A percentile compares a stretch with the other conserved stretches of the same genome.
phyloP scores from a whole-genome alignment of 2,329 filamentous ascomycete genomes.

The Paecilomyces niveus region DNA sequence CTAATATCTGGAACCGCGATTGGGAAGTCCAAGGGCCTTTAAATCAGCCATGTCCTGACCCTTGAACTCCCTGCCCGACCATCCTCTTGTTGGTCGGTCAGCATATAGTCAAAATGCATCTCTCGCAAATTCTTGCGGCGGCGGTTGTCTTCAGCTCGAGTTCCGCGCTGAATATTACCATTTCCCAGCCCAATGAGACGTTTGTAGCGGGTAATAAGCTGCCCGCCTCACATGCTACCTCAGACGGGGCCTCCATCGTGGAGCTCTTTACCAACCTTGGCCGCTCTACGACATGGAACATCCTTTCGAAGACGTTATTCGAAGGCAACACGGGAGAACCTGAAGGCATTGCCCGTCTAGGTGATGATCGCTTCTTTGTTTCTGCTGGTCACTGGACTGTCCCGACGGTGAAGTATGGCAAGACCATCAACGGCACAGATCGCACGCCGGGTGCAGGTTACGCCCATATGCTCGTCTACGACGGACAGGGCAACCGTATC shows the following conservation, averaged over 20 bases:
- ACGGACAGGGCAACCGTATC: constrained; percentile 34
- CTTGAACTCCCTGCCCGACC: neutral
- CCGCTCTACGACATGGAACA: constrained; percentile 38
- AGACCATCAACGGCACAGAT: constrained; percentile 61
- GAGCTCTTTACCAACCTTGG: constrained; percentile 38
- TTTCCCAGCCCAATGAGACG: constrained; percentile 12
- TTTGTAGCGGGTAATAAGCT: constrained; percentile 14
- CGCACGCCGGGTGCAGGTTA: constrained; percentile 39
- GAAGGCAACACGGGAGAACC: constrained; percentile 44
- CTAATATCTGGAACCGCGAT: neutral
- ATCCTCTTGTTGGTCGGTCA: neutral
- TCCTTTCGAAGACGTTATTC: constrained; percentile 36
- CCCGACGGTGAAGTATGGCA: constrained; percentile 31
- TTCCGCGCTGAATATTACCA: constrained; percentile 8
- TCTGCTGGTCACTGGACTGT: constrained; percentile 39
- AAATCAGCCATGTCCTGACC: neutral
- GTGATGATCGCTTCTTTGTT: constrained; percentile 39
- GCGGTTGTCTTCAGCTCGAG: constrained; percentile 5
- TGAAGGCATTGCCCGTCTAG: constrained; percentile 42
- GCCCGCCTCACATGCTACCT: constrained; percentile 14
- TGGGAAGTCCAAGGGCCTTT: neutral
- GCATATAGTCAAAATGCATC: constrained; percentile 7
- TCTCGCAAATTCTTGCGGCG: constrained; percentile 4
- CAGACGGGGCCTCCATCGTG: constrained; percentile 22
- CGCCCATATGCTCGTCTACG: constrained; percentile 41